These are phyloP conservation scores for Lignosus rhinocerotis DNA, from an alignment of 1,284 basidiomycete genomes.

Conservation along the genomic window DNA sequence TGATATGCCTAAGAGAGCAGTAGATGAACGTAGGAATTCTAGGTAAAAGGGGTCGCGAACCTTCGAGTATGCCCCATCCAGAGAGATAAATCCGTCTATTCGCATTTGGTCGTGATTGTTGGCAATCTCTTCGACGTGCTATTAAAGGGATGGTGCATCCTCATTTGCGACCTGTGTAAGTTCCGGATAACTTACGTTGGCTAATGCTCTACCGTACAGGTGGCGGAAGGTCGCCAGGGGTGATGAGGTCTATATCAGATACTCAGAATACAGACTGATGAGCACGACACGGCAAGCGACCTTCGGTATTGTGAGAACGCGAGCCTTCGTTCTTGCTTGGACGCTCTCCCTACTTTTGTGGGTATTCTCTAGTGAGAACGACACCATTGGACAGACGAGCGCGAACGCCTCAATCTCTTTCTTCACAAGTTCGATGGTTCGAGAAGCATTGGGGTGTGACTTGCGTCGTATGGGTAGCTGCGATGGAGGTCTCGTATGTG, in stretches of 20 bases:
- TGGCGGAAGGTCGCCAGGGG: constrained; percentile 63
- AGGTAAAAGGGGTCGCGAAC: constrained; percentile 36
- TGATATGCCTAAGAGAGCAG: constrained; percentile 62
- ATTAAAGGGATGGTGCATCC: constrained; percentile 8
- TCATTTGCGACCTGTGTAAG: constrained; percentile 3
- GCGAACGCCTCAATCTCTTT: constrained; percentile 73
- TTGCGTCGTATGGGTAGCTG: constrained; percentile 77
- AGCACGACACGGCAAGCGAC: constrained; percentile 35
- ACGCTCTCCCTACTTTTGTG: constrained; percentile 37
- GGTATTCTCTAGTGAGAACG: constrained; percentile 69
- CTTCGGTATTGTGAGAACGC: constrained; percentile 62
- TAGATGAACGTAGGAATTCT: background rate
- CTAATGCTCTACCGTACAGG: constrained; percentile 66
- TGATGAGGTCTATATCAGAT: constrained; percentile 54
- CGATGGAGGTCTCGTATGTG: background rate
- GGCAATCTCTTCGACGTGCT: constrained; percentile 71
- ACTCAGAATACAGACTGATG: background rate
- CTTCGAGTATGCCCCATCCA: constrained; percentile 73
- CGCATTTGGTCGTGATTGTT: constrained; percentile 49
- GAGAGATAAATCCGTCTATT: constrained; percentile 80
- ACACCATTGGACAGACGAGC: constrained; percentile 67
- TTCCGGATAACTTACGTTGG: constrained; percentile 48
- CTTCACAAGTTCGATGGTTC: constrained; percentile 65
- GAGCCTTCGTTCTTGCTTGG: constrained; percentile 37
- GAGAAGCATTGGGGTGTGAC: constrained; percentile 58